A percentile compares a stretch with the other conserved stretches of the same genome.
Conservation (phyloP, 306 rosid genomes). For the Urtica urens region DNA sequence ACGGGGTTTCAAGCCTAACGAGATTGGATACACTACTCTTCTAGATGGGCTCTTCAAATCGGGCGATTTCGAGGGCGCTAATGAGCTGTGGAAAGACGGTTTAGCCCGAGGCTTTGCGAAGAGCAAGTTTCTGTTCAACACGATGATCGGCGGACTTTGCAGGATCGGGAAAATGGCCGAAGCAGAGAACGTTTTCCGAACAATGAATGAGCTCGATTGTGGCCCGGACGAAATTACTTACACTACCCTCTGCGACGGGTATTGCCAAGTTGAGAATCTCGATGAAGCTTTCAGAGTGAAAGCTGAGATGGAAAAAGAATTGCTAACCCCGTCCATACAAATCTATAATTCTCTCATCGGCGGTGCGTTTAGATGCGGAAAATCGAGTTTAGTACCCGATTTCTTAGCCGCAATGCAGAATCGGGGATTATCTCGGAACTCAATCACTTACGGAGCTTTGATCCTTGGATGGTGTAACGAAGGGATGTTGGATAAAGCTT, state of each 20-base stretch:
- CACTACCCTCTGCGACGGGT: conserved; percentile 54
- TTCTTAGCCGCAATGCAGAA: conserved; percentile 58
- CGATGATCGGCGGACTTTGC: conserved; percentile 65
- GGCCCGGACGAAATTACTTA: conserved; percentile 62
- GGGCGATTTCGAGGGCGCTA: conserved; percentile 46
- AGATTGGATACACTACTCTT: conserved; percentile 65
- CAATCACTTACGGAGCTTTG: conserved; percentile 64
- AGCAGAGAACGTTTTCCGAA: conserved; percentile 45
- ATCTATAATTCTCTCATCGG: conserved; percentile 72
- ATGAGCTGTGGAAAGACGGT: conserved; percentile 52
- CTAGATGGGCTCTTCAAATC: conserved; percentile 58
- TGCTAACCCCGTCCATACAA: conserved; percentile 43
- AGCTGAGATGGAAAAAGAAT: conserved; percentile 41
- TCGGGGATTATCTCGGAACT: conserved; percentile 46
- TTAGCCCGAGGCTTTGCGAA: conserved; percentile 44
- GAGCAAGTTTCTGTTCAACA: conserved; percentile 47
- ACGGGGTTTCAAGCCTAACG: conserved; percentile 47
- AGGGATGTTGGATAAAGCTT: conserved; percentile 60
- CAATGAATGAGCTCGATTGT: conserved; percentile 71
- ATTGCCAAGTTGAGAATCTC: conserved; percentile 52
- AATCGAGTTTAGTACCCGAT: conserved; percentile 27
- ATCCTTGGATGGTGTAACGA: conserved; percentile 81
- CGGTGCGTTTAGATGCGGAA: conserved; percentile 52
- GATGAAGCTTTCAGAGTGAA: conserved; percentile 57
- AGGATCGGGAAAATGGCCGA: conserved; percentile 64